Conservation (phyloP, 345 rosid species). For the Heritiera fomes region DNA sequence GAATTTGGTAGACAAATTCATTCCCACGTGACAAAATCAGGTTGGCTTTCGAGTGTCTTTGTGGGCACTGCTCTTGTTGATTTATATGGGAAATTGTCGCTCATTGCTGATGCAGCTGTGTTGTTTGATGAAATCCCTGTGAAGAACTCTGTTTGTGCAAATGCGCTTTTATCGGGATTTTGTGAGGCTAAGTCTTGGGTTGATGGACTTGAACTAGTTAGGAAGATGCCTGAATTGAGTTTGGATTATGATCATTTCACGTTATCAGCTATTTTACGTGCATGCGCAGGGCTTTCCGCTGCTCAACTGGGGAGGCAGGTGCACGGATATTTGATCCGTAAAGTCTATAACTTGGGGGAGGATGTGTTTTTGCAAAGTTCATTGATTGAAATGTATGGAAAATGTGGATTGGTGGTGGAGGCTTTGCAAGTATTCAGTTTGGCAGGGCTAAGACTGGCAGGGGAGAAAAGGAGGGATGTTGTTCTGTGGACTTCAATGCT, state of each 20-base stretch:
- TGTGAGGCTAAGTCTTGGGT: slow-evolving; percentile 43
- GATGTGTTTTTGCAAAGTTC: slow-evolving; percentile 57
- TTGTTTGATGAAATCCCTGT: slow-evolving; percentile 59
- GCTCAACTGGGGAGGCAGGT: slow-evolving; percentile 52
- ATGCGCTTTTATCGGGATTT: slow-evolving; percentile 51
- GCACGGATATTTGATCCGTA: slow-evolving; percentile 43
- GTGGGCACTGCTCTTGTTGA: slow-evolving; percentile 53
- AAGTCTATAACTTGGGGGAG: slow-evolving; percentile 27
- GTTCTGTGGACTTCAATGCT: slow-evolving; percentile 67
- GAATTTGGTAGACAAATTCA: slow-evolving; percentile 48
- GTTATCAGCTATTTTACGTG: slow-evolving; percentile 37
- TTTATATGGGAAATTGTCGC: slow-evolving; percentile 39
- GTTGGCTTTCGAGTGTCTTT: slow-evolving; percentile 53
- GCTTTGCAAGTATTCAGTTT: slow-evolving; percentile 45
- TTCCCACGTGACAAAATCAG: slow-evolving; percentile 37
- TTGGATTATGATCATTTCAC: slow-evolving; percentile 50
- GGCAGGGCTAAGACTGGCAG: slow-evolving; percentile 29
- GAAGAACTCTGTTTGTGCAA: slow-evolving; percentile 58
- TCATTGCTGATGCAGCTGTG: slow-evolving; percentile 31
- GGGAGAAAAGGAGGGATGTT: slow-evolving; percentile 39
- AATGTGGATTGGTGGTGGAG: slow-evolving; percentile 48
- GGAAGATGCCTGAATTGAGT: slow-evolving; percentile 44
- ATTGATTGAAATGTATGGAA: slow-evolving; percentile 64
- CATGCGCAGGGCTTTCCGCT: slow-evolving; percentile 41
- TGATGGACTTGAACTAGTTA: slow-evolving; percentile 39